Evolutionary conservation across 1,284 basidiomycete genomes (phyloP).

Genomic region (Inonotus hispidus): DNA sequence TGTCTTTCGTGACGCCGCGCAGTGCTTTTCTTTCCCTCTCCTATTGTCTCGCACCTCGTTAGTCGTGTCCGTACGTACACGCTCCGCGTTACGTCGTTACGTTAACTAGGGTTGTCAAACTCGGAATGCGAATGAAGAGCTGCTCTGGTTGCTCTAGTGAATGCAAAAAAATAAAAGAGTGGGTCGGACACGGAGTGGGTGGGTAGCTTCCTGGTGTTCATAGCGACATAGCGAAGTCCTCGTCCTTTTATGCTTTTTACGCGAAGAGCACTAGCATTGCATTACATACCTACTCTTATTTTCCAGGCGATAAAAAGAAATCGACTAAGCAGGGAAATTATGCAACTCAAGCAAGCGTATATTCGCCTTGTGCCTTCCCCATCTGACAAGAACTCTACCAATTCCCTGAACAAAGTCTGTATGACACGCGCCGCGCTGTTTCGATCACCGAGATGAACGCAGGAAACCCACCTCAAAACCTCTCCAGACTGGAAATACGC

Average conservation of each 20-base stretch:
- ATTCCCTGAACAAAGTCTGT: not conserved
- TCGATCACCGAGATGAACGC: not conserved
- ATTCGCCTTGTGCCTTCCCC: not conserved
- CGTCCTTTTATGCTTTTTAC: constrained; percentile 1
- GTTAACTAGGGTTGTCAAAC: too few species aligned
- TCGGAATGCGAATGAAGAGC: too few species aligned
- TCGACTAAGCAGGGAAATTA: too few species aligned
- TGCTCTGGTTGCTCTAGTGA: too few species aligned
- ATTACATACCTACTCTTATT: too few species aligned
- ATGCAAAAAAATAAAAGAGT: constrained; percentile 5
- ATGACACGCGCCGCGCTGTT: not conserved
- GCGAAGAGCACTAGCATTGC: not conserved
- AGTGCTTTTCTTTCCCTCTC: too few species aligned
- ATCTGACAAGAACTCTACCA: not conserved
- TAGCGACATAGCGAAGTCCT: not conserved
- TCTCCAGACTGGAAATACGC: not conserved
- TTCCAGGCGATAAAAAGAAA: not conserved
- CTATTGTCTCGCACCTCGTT: too few species aligned
- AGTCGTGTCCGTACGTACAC: not conserved
- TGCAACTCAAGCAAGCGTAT: not conserved
- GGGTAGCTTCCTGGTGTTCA: constrained; percentile 5
- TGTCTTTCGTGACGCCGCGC: too few species aligned
- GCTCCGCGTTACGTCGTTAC: constrained; percentile 6
- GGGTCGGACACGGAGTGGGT: not conserved
- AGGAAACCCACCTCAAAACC: not conserved